Base-by-base conservation (phyloP, 2,329 filamentous ascomycete species). In the Coleophoma eucalyptorum region DNA sequence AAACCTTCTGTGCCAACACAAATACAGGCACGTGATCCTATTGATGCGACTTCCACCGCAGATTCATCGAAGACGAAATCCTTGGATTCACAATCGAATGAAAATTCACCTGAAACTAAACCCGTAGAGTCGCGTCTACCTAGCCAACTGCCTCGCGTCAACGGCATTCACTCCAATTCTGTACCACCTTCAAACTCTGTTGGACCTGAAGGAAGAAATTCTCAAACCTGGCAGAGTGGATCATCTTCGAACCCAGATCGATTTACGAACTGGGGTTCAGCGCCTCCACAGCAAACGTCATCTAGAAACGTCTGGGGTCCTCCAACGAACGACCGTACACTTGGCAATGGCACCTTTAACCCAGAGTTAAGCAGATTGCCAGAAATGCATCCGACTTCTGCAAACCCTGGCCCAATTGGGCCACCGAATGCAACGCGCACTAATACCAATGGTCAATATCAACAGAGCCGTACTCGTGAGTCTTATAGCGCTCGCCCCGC, bases 321-420 rank as follows among this genome's bases (percentile, higher is more conserved):
- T 41, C 85, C 84, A n/a, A 81, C 82, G 49, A 85, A 80, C 59
- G 84, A 89, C 57, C 79, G 84, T 49, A 84, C 81, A 11, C 81
- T 92, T 18, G 88, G 88, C 3, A 92, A 92, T 65, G 88, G 88
- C 41, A 90, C 87, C 0, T 92, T 92, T 61, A 83, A 80, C 50
- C 76, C 81, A 12, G 81, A 83, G 57, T 74, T 86, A 47, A 77
- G 75, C 65, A 40, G 68, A 69, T 16, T 66, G 7, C 62, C 65
- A 26, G 62, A 65, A 34, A 61, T 64, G 49, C 60, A 63, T 43
- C 50, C 52, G 21, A 19, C 46, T 50, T 50, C 58, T 32, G 50
- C 60, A 33, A 57, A 55, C 43, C 65, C 65, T 42, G 65, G 61
- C 21, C 65, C 65, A 43, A 69, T 69, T 50, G 66, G 65, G 21